Evolutionary conservation across 2,329 filamentous ascomycete genomes (phyloP), one percentile per base, ranked within the genome.

Genomic region (Colletotrichum lentis): DNA sequence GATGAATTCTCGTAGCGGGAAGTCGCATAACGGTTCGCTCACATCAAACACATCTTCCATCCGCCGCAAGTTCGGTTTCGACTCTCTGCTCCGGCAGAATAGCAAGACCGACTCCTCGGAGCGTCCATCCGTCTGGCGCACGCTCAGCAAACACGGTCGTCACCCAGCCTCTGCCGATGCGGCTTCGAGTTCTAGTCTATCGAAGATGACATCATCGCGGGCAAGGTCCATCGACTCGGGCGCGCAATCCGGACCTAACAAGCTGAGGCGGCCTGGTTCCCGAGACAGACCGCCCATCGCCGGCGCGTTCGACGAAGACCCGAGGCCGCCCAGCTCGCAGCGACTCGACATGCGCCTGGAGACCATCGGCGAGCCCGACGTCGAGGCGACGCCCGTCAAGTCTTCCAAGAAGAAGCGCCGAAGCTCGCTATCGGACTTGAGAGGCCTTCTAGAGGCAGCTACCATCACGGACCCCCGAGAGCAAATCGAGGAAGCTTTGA

Each of bases 341-440:
- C 82, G 83, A 46, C 78, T 85, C 20, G 85, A 87, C 72, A 85
- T 84, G 11, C 81, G 82, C 52, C 79, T 88, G 1, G 85, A 86
- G 73, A 88, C 86, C 0, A 88, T 89, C 57, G 86, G 86, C 18
- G 86, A 88, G 73, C 86, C 86, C 1, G 83, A 85, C 62, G 76
- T 78, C 5, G 71, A 73, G 10, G 71, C 76, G 4, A 70, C 73
- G 39, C 66, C 57, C 24, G 62, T 49, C 41, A 84, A 81, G 71
- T 76, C 77, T n/a, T 80, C 82, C 52, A 89, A 86, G 76, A 94
- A 90, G 81, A 97, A 97, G 82, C 87, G 95, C 63, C 90, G 95
- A 76, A 97, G 94, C 80, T 97, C 94, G 31, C 81, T 98, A 49
- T 97, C 94, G 5, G 95, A 98, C 77, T 84, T 98, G 55, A 91